A percentile compares a stretch with the other conserved stretches of the same genome.
phyloP scores from a whole-genome alignment of 345 rosid species.

The Pistacia atlantica region DNA sequence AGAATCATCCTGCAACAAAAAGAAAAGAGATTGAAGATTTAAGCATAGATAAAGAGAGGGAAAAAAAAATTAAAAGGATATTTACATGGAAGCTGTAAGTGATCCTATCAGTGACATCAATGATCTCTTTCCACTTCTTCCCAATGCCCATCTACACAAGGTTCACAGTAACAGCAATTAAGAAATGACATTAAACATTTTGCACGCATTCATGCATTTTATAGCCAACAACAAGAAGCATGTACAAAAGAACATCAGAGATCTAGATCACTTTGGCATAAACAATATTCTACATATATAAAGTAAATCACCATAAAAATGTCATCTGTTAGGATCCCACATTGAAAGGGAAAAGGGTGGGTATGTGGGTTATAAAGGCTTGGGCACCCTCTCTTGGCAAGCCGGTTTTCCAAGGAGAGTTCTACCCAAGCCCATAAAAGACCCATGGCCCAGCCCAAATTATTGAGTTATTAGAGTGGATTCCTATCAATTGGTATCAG shows the following conservation, averaged over 20 bases:
- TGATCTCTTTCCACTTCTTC: slow-evolving; percentile 93
- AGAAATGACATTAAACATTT: neutral
- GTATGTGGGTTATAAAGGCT: too few species aligned
- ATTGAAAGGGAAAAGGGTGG: too few species aligned
- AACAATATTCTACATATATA: neutral
- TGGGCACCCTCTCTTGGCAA: too few species aligned
- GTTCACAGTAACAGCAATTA: slow-evolving; percentile 6
- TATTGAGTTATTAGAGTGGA: too few species aligned
- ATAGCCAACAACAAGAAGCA: neutral
- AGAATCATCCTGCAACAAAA: slow-evolving; percentile 72
- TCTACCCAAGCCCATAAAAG: too few species aligned
- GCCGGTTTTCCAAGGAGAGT: too few species aligned
- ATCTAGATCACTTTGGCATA: neutral
- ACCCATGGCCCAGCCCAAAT: too few species aligned
- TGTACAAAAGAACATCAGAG: neutral
- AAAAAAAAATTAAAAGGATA: slow-evolving; percentile 8
- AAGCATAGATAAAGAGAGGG: neutral
- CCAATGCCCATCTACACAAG: slow-evolving; percentile 76
- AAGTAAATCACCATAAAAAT: neutral
- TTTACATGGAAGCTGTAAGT: slow-evolving; percentile 81
- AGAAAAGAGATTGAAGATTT: slow-evolving; percentile 5
- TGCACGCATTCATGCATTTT: neutral
- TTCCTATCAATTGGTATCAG: too few species aligned
- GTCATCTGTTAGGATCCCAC: too few species aligned
- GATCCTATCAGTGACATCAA: slow-evolving; percentile 71